Evolutionary conservation across 306 rosid genomes (phyloP).

Genomic region (Citrullus amarus): DNA sequence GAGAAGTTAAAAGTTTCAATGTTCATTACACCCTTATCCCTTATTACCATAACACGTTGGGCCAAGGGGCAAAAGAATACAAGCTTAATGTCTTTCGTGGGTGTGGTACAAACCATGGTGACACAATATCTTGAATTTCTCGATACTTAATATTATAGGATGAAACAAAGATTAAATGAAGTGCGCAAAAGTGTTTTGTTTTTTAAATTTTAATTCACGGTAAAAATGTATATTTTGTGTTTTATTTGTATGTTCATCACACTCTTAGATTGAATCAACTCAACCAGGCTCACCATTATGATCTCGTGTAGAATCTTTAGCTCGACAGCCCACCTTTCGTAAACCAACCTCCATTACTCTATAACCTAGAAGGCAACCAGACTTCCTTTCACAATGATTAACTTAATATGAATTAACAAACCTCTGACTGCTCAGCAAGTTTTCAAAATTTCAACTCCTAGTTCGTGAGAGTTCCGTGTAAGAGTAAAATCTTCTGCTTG

Average conservation of each 20-base stretch:
- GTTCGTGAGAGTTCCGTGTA: background rate
- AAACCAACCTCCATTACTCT: background rate
- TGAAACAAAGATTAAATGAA: background rate
- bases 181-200: background rate
- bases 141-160: background rate
- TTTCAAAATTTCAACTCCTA: background rate
- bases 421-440: background rate
- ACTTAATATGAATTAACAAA: background rate
- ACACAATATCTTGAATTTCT: background rate
- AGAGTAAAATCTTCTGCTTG: background rate
- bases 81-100: background rate
- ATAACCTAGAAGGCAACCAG: background rate
- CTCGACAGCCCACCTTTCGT: background rate
- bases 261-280: background rate
- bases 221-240: background rate
- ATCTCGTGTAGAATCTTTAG: background rate
- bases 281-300: background rate
- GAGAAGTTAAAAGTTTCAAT: background rate
- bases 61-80: too few species aligned
- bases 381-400: background rate
- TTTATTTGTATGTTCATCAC: background rate
- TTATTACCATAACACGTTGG: background rate
- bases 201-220: background rate
- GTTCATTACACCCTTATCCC: background rate
- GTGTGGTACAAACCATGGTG: background rate